phyloP scores from a whole-genome alignment of 2,329 filamentous ascomycete genomes.

The Endothia cerciana region DNA sequence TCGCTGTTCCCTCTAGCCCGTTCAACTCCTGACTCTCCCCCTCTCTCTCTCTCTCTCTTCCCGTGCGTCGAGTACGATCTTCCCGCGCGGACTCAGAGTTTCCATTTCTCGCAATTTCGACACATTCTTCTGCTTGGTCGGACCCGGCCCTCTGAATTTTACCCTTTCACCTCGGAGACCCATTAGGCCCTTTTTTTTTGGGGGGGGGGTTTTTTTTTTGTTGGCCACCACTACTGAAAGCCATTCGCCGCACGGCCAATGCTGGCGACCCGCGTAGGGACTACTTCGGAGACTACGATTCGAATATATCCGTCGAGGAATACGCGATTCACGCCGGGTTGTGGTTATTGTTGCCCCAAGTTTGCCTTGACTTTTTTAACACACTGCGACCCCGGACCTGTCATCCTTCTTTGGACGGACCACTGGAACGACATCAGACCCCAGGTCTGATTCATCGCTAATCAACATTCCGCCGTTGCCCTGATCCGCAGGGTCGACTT shows the following conservation, averaged over 20 bases:
- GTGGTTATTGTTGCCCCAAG: background rate
- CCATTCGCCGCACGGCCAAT: background rate
- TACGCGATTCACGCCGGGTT: background rate
- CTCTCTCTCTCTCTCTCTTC: background rate
- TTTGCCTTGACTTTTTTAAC: background rate
- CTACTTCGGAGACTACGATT: background rate
- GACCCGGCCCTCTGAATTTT: conserved; percentile 1
- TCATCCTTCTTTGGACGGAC: conserved; percentile 8
- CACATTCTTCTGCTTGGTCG: background rate
- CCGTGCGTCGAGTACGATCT: background rate
- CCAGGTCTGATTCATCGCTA: conserved; percentile 7
- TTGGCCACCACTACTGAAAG: conserved; percentile 14
- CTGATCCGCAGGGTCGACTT: background rate
- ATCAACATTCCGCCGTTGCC: too few species aligned
- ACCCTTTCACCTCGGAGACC: conserved; percentile 6
- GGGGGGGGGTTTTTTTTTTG: too few species aligned
- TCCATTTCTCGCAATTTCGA: background rate
- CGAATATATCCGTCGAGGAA: background rate
- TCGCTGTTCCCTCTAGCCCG: background rate
- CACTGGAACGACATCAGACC: conserved; percentile 6
- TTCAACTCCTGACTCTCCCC: background rate
- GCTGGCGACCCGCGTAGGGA: background rate
- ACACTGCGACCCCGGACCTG: background rate
- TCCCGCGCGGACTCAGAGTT: background rate
- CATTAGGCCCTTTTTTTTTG: conserved; percentile 15